Base-by-base conservation (phyloP, 2,329 filamentous ascomycete species). In the Aspergillus proliferans region DNA sequence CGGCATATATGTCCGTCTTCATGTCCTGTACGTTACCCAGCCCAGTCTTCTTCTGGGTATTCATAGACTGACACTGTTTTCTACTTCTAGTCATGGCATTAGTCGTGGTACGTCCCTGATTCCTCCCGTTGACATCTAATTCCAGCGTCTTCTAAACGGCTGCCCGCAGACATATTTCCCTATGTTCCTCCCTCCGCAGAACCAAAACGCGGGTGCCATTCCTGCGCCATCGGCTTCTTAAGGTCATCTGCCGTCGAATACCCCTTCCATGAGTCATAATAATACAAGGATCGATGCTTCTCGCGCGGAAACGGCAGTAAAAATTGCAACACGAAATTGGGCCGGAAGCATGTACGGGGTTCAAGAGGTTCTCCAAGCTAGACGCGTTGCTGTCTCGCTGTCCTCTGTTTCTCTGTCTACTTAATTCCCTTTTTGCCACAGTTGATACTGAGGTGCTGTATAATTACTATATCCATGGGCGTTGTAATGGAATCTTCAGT, bases 1-100 rank as follows among this genome's bases (percentile, higher is more conserved):
- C 91, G 2, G 81, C 76, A 46, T 83, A 82, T 66, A 85, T 93
- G 70, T 84, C 83, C 48, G 83, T 93, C 48, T 79, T 84, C 69
- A 93, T 94, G 87, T 83, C 87, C 18, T 63, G 86, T 89, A 76
- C 61, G 84, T 79, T 39, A 14, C 45, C 45, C 19, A 21, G 12
- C 15, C 22, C 19, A 15, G 6, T 43, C 24, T 43, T 14, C 28
- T 14, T 43, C 10, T 26, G 12, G 51, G 7, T 10, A 22, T 9
- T 15, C 9, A 19, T 12, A 45, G 24, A 34, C 28, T 34, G 47
- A 52, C 53, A 47, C n/a, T 6, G 6, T n/a, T 43, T 26, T 28
- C 41, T 39, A 18, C n/a, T 36, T 47, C 48, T 52, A 85, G 82
- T 82, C 51, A 79, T 85, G 77, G 77, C 82, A 36, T 74, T 86